These are phyloP conservation scores for Aspergillus brasiliensis DNA, from an alignment of 2,329 filamentous ascomycete species.

Conservation along the genomic window DNA sequence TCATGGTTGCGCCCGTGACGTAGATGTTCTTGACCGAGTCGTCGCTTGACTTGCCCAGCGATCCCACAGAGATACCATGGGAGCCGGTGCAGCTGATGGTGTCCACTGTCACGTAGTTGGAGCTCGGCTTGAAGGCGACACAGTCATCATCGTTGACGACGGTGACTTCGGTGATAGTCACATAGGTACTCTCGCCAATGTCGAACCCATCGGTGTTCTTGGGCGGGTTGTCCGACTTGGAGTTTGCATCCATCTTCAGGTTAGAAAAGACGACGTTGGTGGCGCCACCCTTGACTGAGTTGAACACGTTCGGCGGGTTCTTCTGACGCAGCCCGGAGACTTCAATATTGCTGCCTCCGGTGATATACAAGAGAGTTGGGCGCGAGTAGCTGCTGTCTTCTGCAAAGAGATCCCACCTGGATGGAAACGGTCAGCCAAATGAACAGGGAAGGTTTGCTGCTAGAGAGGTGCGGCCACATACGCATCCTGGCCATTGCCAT, in stretches of 20 bases:
- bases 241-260: slow-evolving; percentile 44
- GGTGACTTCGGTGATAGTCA: slow-evolving; percentile 39
- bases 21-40: slow-evolving; percentile 50
- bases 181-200: slow-evolving; percentile 41
- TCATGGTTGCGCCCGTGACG: slow-evolving; percentile 45
- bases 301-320: slow-evolving; percentile 52
- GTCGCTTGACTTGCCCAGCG: slow-evolving; percentile 43
- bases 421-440: not conserved
- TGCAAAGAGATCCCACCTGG: slow-evolving; percentile 44
- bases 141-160: slow-evolving; percentile 51
- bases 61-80: slow-evolving; percentile 53
- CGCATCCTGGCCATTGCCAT: slow-evolving; percentile 51
- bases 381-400: slow-evolving; percentile 40
- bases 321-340: slow-evolving; percentile 42
- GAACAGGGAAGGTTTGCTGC: not conserved
- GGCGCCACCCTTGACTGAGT: slow-evolving; percentile 41
- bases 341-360: slow-evolving; percentile 40
- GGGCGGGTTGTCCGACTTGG: slow-evolving; percentile 40
- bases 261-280: slow-evolving; percentile 40
- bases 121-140: slow-evolving; percentile 48
- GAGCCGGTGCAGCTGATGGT: slow-evolving; percentile 50
- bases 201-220: slow-evolving; percentile 52
- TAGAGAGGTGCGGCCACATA: slow-evolving; percentile 8
- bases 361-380: slow-evolving; percentile 48
- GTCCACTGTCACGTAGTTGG: slow-evolving; percentile 43